Base-by-base conservation (phyloP, 306 rosid species). In the Pterocarpus santalinus region DNA sequence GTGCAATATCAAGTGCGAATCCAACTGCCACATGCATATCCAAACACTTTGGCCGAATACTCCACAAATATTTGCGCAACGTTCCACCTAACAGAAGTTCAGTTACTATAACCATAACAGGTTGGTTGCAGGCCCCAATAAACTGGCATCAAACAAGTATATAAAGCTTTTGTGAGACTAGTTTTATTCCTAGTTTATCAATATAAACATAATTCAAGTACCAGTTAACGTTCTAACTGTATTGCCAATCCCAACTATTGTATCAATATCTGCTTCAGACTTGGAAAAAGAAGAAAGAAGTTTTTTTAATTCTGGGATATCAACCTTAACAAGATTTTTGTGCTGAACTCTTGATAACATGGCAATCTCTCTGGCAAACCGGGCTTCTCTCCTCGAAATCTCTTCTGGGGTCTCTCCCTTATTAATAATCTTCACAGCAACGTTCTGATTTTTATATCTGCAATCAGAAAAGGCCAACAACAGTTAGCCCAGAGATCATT, bases 51-150 rank as follows among this genome's bases (percentile, higher is more conserved):
- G 97, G 97, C 72, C 97, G 93, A 85, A 90, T 81, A 72, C 76
- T 88, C 91, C 89, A 76, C 79, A 94, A 87, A 85, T 81, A 87
- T 85, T 91, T 94, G 73, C 97, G 97, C 87, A 94, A 81, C 1
- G 98, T 94, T 78, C 97, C 97, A 9, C 97, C 98, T 65, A 84
- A 80, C 53, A 94, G 95, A 85, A 94, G 90, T 86, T 94, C 98
- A 17, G 97, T 94, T 60, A 94, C 98, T 83, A 94, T 92, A 52
- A 94, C 98, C 98, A 92, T 94, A 73, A 94, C 84, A 69, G 98
- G 97, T 81, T 92, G 94, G 75, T 94, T 94, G 86, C 98, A 94
- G 82, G 98, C 98, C 28, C 98, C 98, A 86, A 92, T 91, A 81
- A 94, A 94, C 97, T 94, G 88, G 76, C 57, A 83, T 79, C 77